Evolutionary conservation across 306 rosid species (phyloP).

Genomic region (Benincasa hispida): DNA sequence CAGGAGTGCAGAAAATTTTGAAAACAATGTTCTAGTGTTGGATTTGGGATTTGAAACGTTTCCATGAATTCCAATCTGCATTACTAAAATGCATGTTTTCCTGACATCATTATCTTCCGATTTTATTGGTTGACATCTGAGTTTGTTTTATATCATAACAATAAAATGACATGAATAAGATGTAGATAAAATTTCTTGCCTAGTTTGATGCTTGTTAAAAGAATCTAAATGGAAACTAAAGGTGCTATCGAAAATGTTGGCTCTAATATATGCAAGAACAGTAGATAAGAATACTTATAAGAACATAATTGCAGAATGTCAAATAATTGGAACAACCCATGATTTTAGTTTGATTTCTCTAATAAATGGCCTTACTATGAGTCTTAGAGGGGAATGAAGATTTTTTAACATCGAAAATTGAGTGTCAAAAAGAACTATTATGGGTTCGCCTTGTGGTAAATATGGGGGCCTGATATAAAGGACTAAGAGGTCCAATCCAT

Average conservation of each 20-base stretch:
- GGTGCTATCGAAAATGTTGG: neutral
- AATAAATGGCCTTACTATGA: neutral
- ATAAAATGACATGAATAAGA: neutral
- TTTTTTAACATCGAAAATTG: neutral
- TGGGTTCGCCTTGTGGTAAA: too few species aligned
- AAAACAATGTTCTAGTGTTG: neutral
- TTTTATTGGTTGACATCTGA: neutral
- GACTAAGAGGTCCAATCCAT: too few species aligned
- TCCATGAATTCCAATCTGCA: neutral
- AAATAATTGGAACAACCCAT: neutral
- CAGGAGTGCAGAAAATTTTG: neutral
- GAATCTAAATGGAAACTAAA: neutral
- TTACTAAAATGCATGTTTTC: neutral
- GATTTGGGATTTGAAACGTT: neutral
- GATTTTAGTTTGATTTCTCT: neutral
- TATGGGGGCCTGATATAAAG: too few species aligned
- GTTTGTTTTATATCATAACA: neutral
- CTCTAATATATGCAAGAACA: neutral
- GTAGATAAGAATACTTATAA: neutral
- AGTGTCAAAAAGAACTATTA: too few species aligned
- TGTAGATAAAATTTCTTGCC: neutral
- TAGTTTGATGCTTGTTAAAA: neutral
- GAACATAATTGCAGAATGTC: neutral
- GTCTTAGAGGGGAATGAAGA: neutral
- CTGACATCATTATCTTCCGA: neutral